These are phyloP conservation scores for Taiwanofungus camphoratus DNA, from an alignment of 1,284 basidiomycete species.

Conservation along the genomic window DNA sequence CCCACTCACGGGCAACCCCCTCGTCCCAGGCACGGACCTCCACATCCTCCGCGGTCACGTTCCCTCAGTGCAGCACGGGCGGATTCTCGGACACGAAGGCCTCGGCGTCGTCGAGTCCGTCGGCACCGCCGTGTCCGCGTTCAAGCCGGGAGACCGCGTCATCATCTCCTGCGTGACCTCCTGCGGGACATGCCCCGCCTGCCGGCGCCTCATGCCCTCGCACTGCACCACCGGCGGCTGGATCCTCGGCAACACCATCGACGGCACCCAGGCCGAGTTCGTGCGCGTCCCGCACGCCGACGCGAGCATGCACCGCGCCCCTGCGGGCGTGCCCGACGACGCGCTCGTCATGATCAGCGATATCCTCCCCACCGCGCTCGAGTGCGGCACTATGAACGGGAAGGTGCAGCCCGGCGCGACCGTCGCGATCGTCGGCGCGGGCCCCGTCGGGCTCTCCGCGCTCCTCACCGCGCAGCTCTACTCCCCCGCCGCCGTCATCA, in stretches of 20 bases:
- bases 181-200: constrained; percentile 18
- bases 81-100: constrained; percentile 11
- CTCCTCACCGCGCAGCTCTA: constrained; percentile 24
- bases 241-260: constrained; percentile 24
- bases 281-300: constrained; percentile 23
- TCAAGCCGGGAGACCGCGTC: constrained; percentile 11
- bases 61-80: constrained; percentile 16
- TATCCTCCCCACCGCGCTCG: constrained; percentile 20
- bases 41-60: constrained; percentile 28
- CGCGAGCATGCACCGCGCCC: constrained; percentile 16
- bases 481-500: constrained; percentile 21
- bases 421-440: constrained; percentile 22
- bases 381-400: constrained; percentile 24
- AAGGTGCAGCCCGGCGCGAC: constrained; percentile 19
- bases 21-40: constrained; percentile 21
- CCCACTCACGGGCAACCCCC: neutral
- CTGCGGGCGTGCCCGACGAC: constrained; percentile 16
- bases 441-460: constrained; percentile 23
- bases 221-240: constrained; percentile 24
- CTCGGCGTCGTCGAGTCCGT: constrained; percentile 9
- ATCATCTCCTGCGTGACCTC: constrained; percentile 20
- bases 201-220: constrained; percentile 21
- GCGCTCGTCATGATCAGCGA: constrained; percentile 16
- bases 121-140: constrained; percentile 4
- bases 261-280: constrained; percentile 27